Base-by-base conservation (phyloP, 768 basidiomycete species). In the Flagelloscypha sp. region DNA sequence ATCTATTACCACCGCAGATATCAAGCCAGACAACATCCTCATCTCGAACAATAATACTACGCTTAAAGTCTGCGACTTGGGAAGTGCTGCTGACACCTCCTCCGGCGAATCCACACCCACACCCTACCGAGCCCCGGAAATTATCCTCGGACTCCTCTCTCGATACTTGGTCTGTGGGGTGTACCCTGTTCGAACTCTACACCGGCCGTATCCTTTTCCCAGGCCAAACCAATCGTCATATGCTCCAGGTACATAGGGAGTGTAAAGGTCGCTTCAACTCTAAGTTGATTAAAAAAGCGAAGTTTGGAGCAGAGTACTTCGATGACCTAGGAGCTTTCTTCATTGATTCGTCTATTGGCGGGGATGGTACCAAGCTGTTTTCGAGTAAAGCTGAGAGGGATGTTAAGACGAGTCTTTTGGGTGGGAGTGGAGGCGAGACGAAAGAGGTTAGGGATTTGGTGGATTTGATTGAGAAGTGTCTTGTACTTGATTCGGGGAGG, bases 91-190 rank as follows among this genome's bases (percentile, higher is more conserved):
- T 6, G 82, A 84, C 51, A 70, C 71, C 6, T 71, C 71, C 5
- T 82, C 83, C 54, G 76, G 76, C 50, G 82, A 82, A 25, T 80
- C 84, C 48, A 83, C 82, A 20, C 82, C 82, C 7, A 84, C 84
- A 54, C 66, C 84, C 29, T 84, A 84, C 48, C 78, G 82, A 12
- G 82, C 83, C 6, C 82, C 82, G 3, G 82, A 84, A 55, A 84
- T 84, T 75, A 17, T 79, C 81, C 0, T 84, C 82, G 46, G 83
- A 84, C 55, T 70, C 72, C 15, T 65, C 79, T 1, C 65, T 84
- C 21, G 83, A 84, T 45, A 65, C 81, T 17, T 84, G 82, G 82
- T 79, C 79, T 1, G 71, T 83, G 42, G 82, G 79, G 6, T 84
- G 82, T 54, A 84, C 82, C 4, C 63, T 84, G 17, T 79, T 76